Conservation (phyloP, 306 rosid genomes). For the Crataegus laevigata region DNA sequence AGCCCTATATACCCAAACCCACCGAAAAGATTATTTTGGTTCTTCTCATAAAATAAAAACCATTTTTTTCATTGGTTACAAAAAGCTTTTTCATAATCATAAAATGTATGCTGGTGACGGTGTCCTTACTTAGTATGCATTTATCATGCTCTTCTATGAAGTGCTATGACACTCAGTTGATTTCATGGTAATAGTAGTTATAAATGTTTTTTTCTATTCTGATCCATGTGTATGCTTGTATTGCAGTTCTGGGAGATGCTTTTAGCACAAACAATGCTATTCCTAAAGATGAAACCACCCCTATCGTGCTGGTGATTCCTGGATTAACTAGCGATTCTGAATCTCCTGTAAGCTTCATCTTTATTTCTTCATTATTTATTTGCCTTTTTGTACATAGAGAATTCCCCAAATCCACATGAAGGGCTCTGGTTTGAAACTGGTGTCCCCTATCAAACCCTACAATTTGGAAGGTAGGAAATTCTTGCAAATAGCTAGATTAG, state of each 20-base stretch:
- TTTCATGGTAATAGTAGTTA: not conserved
- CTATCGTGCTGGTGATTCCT: slow-evolving; percentile 66
- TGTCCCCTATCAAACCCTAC: not conserved
- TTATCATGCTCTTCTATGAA: not conserved
- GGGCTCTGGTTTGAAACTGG: not conserved
- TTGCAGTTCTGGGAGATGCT: slow-evolving; percentile 41
- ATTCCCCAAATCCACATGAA: not conserved
- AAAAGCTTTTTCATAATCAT: not conserved
- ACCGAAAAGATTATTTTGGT: not conserved
- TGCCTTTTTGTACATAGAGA: not conserved
- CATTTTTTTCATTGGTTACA: not conserved
- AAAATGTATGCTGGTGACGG: not conserved
- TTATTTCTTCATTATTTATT: not conserved
- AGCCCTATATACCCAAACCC: not conserved
- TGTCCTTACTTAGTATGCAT: not conserved
- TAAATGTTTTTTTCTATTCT: not conserved
- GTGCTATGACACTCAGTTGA: not conserved
- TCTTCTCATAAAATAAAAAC: not conserved
- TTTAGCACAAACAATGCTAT: slow-evolving; percentile 16
- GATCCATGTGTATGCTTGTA: slow-evolving; percentile 5
- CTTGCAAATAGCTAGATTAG: not conserved
- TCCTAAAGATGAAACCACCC: slow-evolving; percentile 46
- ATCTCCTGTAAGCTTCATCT: slow-evolving; percentile 56
- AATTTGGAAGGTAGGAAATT: not conserved
- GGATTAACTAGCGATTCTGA: slow-evolving; percentile 85